These are phyloP conservation scores for Tetradesmus lagerheimii DNA, from an alignment of 139 green algal species.

Conservation along the genomic window DNA sequence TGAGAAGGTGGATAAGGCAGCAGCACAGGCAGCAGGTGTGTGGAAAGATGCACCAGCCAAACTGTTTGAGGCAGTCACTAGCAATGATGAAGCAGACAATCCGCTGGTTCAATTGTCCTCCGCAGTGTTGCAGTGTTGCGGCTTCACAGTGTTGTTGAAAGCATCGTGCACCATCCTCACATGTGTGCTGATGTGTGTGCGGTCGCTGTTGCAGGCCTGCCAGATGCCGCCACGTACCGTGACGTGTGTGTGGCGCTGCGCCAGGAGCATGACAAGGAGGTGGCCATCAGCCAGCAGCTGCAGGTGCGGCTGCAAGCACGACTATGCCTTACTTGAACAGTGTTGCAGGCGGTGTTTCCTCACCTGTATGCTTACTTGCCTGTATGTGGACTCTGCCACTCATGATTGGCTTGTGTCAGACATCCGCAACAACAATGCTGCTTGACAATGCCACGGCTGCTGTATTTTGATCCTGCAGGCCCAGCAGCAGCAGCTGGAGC, in stretches of 20 bases:
- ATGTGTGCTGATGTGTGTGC: background rate
- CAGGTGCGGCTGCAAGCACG: constrained; percentile 47
- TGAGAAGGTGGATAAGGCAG: constrained; percentile 65
- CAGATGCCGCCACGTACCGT: constrained; percentile 58
- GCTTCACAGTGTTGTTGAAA: background rate
- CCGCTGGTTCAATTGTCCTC: too few species aligned
- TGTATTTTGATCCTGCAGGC: constrained; percentile 35
- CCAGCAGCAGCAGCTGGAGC: constrained; percentile 61
- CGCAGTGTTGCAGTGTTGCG: too few species aligned
- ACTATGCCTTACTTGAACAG: too few species aligned
- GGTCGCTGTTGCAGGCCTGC: constrained; percentile 33
- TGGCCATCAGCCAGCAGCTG: constrained; percentile 60
- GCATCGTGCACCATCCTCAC: background rate
- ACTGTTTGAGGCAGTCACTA: background rate
- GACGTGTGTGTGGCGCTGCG: constrained; percentile 66
- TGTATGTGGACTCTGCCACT: too few species aligned
- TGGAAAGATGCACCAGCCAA: too few species aligned
- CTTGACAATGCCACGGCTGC: too few species aligned
- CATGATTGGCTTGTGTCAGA: too few species aligned
- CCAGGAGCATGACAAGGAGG: constrained; percentile 69
- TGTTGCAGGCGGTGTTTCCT: too few species aligned
- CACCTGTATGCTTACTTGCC: too few species aligned
- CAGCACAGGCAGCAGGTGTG: constrained; percentile 36
- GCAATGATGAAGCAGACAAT: too few species aligned
- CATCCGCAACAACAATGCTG: too few species aligned